A percentile compares a stretch with the other conserved stretches of the same genome.
Evolutionary conservation across 257 asterid species (phyloP).

Genomic region (Haberlea rhodopensis): DNA sequence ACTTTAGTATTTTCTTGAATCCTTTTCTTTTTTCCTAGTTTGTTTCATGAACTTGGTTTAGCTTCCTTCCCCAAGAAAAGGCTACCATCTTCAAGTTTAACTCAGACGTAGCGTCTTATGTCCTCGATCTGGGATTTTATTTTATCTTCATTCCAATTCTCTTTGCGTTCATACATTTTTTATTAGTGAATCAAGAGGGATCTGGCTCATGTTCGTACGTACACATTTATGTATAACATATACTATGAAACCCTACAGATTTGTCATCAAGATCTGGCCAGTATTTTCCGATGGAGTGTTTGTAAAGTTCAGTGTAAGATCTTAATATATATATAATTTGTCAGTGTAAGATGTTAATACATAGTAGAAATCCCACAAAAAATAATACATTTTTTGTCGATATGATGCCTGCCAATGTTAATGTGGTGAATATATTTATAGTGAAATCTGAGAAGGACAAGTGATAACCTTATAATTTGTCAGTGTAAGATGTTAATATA

Average conservation of each 20-base stretch:
- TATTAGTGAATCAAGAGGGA: background rate
- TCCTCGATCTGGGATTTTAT: background rate
- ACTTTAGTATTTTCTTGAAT: conserved; percentile 15
- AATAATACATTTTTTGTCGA: background rate
- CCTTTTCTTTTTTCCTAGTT: background rate
- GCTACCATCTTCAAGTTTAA: background rate
- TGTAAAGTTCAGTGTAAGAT: background rate
- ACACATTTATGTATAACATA: background rate
- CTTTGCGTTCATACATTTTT: background rate
- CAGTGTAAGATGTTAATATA: background rate
- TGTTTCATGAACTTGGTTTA: background rate
- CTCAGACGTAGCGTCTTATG: background rate
- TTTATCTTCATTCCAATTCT: background rate
- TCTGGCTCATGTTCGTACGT: background rate
- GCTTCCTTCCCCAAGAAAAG: background rate
- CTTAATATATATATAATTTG: too few relatives aligned
- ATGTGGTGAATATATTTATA: conserved; percentile 20
- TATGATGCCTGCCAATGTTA: conserved; percentile 27
- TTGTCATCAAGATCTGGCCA: background rate
- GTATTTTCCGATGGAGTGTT: background rate
- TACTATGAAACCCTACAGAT: background rate
- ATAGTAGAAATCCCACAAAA: conserved; percentile 10
- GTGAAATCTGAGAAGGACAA: conserved; percentile 36
- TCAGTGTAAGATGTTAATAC: background rate
- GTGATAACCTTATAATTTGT: conserved; percentile 33